These are phyloP conservation scores for Calamus simplicifolius DNA, from an alignment of 176 grass and related monocot genomes.

Conservation along the genomic window DNA sequence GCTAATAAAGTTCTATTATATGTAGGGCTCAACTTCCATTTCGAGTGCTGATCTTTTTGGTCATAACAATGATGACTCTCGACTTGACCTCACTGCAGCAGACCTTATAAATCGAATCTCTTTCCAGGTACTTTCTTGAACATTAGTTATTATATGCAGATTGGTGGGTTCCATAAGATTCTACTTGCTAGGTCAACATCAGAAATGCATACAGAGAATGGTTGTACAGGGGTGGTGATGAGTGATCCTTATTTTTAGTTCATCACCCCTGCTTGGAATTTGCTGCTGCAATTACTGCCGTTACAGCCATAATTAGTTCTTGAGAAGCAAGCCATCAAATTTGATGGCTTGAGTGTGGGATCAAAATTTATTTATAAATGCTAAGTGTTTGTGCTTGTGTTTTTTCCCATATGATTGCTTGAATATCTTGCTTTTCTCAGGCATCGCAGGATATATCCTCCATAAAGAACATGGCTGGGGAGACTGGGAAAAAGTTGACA, in stretches of 20 bases:
- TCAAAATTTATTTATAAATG: too few relatives aligned
- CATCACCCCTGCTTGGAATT: too few relatives aligned
- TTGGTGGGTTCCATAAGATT: not conserved
- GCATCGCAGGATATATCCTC: constrained; percentile 8
- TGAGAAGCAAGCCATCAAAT: too few relatives aligned
- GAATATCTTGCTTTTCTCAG: not conserved
- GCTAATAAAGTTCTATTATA: not conserved
- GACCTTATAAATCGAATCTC: constrained; percentile 77
- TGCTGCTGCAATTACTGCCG: too few relatives aligned
- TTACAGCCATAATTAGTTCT: too few relatives aligned
- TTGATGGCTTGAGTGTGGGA: too few relatives aligned
- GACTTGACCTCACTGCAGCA: constrained; percentile 50
- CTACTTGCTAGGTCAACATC: too few relatives aligned
- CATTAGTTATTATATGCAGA: not conserved
- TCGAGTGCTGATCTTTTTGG: constrained; percentile 82
- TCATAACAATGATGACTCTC: constrained; percentile 22
- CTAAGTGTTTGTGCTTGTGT: too few relatives aligned
- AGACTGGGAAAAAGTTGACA: constrained; percentile 8
- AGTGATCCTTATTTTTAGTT: too few relatives aligned
- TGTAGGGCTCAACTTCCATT: constrained; percentile 66
- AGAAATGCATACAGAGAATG: too few relatives aligned
- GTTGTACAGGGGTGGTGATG: too few relatives aligned
- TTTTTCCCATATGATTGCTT: too few relatives aligned
- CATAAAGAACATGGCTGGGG: constrained; percentile 3
- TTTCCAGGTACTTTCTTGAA: constrained; percentile 44